phyloP scores from a whole-genome alignment of 2,329 filamentous ascomycete species.

The Exophiala sideris region DNA sequence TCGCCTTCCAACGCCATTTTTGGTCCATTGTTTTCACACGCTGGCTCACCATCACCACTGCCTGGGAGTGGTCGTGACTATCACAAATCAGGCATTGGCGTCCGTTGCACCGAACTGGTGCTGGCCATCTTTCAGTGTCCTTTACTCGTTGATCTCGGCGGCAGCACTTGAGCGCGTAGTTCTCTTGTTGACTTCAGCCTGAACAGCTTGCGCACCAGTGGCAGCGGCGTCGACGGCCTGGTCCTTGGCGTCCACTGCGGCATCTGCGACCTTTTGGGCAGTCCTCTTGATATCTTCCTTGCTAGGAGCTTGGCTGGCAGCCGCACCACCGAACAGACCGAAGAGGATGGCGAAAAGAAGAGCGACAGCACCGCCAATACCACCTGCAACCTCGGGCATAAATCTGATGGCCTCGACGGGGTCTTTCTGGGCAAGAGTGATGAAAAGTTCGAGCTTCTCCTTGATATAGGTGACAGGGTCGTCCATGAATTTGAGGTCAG shows the following conservation, averaged over 20 bases:
- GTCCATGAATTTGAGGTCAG: slow-evolving; percentile 80
- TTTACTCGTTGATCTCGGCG: slow-evolving; percentile 13
- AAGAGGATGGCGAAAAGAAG: slow-evolving; percentile 69
- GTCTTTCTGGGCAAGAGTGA: slow-evolving; percentile 77
- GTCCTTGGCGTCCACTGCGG: slow-evolving; percentile 59
- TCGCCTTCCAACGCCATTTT: too few relatives aligned
- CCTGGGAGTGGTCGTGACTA: neutral
- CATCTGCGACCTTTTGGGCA: slow-evolving; percentile 56
- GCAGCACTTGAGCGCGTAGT: slow-evolving; percentile 44
- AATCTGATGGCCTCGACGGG: slow-evolving; percentile 81
- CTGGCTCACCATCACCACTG: too few relatives aligned
- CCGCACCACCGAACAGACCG: slow-evolving; percentile 58
- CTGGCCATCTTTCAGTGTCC: neutral
- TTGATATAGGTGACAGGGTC: slow-evolving; percentile 83
- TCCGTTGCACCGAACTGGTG: neutral
- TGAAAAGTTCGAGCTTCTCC: slow-evolving; percentile 91
- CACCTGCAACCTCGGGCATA: slow-evolving; percentile 86
- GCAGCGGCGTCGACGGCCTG: slow-evolving; percentile 65
- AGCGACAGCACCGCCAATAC: slow-evolving; percentile 66
- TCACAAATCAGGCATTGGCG: neutral
- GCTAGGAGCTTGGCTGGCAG: slow-evolving; percentile 63
- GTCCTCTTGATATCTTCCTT: slow-evolving; percentile 74
- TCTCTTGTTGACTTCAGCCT: slow-evolving; percentile 65
- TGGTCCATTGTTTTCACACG: too few relatives aligned
- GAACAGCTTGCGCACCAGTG: slow-evolving; percentile 68